Conservation (phyloP, 257 asterid species). For the Nicotiana paniculata region DNA sequence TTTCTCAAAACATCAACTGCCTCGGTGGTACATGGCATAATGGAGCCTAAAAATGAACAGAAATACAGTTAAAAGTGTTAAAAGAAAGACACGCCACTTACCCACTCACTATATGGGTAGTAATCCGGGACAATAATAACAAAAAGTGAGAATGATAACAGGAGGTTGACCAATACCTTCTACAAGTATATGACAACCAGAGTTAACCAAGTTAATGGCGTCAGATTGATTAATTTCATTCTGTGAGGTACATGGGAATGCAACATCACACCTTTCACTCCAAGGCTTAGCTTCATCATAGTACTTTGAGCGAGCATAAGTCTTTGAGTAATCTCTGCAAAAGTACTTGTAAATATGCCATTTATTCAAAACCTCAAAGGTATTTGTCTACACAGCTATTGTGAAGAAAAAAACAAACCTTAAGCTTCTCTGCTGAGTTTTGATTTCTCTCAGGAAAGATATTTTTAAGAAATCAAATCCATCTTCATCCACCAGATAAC, state of each 20-base stretch:
- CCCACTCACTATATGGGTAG: background rate
- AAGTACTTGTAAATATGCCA: slow-evolving; percentile 22
- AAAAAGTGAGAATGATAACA: background rate
- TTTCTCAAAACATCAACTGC: slow-evolving; percentile 86
- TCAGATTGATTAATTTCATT: slow-evolving; percentile 91
- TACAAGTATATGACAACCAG: slow-evolving; percentile 82
- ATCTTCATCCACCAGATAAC: slow-evolving; percentile 95
- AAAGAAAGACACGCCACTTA: background rate
- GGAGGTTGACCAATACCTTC: slow-evolving; percentile 52
- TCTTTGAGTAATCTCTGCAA: slow-evolving; percentile 91
- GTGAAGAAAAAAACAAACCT: slow-evolving; percentile 38
- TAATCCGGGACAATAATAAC: background rate
- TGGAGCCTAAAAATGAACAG: slow-evolving; percentile 53
- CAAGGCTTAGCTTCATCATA: slow-evolving; percentile 92
- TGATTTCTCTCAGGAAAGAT: slow-evolving; percentile 77
- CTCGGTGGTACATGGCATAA: slow-evolving; percentile 94
- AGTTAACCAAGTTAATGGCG: slow-evolving; percentile 79
- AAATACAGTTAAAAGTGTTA: slow-evolving; percentile 11
- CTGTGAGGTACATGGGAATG: slow-evolving; percentile 93
- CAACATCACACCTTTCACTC: slow-evolving; percentile 93
- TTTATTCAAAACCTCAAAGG: slow-evolving; percentile 6
- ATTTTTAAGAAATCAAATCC: slow-evolving; percentile 95
- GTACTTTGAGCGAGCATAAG: slow-evolving; percentile 94
- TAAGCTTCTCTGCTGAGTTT: slow-evolving; percentile 87
- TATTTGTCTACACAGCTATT: background rate